These are phyloP conservation scores for Eruca vesicaria DNA, from an alignment of 441 rosid genomes.

Conservation along the genomic window DNA sequence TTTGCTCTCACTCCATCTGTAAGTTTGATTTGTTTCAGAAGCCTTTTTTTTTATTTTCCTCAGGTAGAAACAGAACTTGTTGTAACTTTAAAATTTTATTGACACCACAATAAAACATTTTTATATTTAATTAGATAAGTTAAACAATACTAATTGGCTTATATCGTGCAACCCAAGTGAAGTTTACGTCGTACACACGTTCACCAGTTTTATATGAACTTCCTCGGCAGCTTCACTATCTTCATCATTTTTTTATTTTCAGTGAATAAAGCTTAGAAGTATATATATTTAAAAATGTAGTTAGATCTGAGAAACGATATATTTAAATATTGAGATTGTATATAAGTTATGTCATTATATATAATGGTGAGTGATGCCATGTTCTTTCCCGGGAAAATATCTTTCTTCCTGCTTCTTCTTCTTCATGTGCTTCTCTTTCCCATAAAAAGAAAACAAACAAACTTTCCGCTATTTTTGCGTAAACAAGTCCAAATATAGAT, in stretches of 20 bases:
- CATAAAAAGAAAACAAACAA: slow-evolving; percentile 15
- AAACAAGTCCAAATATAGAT: slow-evolving; percentile 21
- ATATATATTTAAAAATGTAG: not conserved
- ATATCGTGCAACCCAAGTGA: slow-evolving; percentile 39
- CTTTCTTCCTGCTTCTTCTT: not conserved
- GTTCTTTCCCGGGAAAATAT: slow-evolving; percentile 36
- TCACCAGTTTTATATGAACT: slow-evolving; percentile 16
- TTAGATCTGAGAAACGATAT: slow-evolving; percentile 10
- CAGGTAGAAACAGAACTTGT: not conserved
- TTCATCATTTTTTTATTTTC: not conserved
- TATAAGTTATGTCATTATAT: slow-evolving; percentile 8
- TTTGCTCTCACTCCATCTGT: not conserved
- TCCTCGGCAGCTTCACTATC: slow-evolving; percentile 20
- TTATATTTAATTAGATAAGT: not conserved
- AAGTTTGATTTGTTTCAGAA: not conserved
- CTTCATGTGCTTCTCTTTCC: not conserved
- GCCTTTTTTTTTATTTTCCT: not conserved
- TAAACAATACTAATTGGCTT: slow-evolving; percentile 20
- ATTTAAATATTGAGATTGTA: not conserved
- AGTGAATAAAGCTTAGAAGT: not conserved
- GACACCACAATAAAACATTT: not conserved
- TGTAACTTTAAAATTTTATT: not conserved
- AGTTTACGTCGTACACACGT: slow-evolving; percentile 32
- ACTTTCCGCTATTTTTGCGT: slow-evolving; percentile 14
- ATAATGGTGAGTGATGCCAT: slow-evolving; percentile 6